Percentiles rank a stretch among this genome's conserved stretches.
Evolutionary conservation across 108 stramenopile species (phyloP).

Genomic region (Cyclotella atomus): DNA sequence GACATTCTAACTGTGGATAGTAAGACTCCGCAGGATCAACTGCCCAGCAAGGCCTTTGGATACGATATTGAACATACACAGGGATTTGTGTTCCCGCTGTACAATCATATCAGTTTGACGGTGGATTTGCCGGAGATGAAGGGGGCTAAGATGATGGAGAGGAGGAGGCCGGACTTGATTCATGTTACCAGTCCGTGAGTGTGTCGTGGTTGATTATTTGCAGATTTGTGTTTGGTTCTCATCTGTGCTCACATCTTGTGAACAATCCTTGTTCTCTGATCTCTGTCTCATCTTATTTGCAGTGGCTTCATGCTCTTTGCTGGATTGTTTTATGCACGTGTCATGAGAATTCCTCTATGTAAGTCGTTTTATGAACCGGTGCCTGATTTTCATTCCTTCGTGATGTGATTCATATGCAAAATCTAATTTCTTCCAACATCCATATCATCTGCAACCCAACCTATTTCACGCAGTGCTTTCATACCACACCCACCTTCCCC

Average conservation of each 20-base stretch:
- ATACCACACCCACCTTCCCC: conserved; percentile 96
- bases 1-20: conserved; percentile 91
- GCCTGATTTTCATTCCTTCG: too few relatives aligned
- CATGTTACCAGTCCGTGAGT: conserved; percentile 94
- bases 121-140: conserved; percentile 89
- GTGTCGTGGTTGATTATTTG: background rate
- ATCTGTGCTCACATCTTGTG: too few relatives aligned
- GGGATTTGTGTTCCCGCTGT: conserved; percentile 95
- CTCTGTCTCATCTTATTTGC: background rate
- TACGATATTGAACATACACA: conserved; percentile 85
- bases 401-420: too few relatives aligned
- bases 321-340: conserved; percentile 82
- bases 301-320: conserved; percentile 90
- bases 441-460: too few relatives aligned
- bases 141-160: conserved; percentile 82
- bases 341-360: conserved; percentile 77
- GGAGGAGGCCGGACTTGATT: conserved; percentile 89
- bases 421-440: too few relatives aligned
- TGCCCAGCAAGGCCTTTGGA: conserved; percentile 73
- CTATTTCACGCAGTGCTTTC: conserved; percentile 62
- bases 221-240: background rate
- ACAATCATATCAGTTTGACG: conserved; percentile 90
- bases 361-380: too few relatives aligned
- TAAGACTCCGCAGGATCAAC: conserved; percentile 66
- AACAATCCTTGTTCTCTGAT: background rate